phyloP scores from a whole-genome alignment of 305 asterid genomes.

The Fraxinus platypoda region DNA sequence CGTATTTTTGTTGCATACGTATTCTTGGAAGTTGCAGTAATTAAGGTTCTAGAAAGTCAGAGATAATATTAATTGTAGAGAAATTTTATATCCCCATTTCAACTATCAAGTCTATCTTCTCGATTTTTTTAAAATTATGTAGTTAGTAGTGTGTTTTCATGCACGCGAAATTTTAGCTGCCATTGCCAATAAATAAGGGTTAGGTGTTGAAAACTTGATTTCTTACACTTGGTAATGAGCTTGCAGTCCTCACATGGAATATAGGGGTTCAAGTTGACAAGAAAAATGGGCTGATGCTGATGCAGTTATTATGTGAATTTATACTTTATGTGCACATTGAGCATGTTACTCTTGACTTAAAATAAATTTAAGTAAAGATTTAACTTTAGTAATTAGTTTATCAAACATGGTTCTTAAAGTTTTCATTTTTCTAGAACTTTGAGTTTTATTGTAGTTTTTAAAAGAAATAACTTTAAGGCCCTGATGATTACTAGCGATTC shows the following conservation, averaged over 20 bases:
- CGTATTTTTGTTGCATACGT: no score
- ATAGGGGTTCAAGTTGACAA: not conserved
- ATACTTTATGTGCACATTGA: not conserved
- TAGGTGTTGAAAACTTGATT: slow-evolving; percentile 29
- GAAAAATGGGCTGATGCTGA: not conserved
- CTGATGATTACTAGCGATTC: no score
- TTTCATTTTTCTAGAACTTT: not conserved
- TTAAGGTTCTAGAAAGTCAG: slow-evolving; percentile 13
- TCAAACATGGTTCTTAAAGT: not conserved
- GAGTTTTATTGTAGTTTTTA: not conserved
- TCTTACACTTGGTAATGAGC: slow-evolving; percentile 10
- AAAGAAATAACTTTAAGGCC: not conserved
- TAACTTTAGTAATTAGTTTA: not conserved
- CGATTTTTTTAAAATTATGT: slow-evolving; percentile 1
- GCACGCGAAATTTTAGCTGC: not conserved
- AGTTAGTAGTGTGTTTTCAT: not conserved
- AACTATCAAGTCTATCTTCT: not conserved
- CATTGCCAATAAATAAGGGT: not conserved
- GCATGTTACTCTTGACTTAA: no score
- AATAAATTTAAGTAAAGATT: not conserved
- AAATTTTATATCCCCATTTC: not conserved
- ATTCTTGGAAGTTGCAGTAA: not conserved
- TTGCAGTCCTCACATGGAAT: slow-evolving; percentile 12
- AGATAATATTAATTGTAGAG: not conserved
- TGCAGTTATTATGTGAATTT: not conserved